Percentiles rank a stretch among this genome's conserved stretches.
Conservation (phyloP, 2,329 filamentous ascomycete species). For the Emergomyces orientalis region DNA sequence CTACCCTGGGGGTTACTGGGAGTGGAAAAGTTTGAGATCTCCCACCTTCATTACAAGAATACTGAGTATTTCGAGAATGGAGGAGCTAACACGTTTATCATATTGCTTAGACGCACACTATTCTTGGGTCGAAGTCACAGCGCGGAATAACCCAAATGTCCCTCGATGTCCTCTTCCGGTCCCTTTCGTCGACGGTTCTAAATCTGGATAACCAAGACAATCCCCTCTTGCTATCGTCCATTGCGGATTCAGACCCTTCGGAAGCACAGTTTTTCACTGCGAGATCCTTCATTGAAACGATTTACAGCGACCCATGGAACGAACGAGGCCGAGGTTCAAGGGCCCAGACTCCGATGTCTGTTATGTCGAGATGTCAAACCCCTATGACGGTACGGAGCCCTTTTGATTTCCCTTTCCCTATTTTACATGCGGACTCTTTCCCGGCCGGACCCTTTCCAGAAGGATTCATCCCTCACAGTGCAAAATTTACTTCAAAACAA, state of each 20-base stretch:
- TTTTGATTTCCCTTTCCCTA: conserved; percentile 22
- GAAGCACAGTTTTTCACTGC: conserved; percentile 71
- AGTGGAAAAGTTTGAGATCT: conserved; percentile 69
- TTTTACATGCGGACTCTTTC: conserved; percentile 15
- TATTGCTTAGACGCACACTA: conserved; percentile 73
- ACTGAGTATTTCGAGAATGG: not conserved
- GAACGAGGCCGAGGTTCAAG: conserved; percentile 53
- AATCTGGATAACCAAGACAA: conserved; percentile 46
- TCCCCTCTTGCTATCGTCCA: conserved; percentile 58
- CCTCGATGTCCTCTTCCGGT: conserved; percentile 81
- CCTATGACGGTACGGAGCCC: conserved; percentile 36
- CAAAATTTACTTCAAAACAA: conserved; percentile 11
- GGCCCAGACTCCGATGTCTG: conserved; percentile 60
- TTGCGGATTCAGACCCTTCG: conserved; percentile 67
- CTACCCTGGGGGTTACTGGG: conserved; percentile 86
- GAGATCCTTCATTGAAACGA: conserved; percentile 64
- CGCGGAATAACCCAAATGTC: conserved; percentile 86
- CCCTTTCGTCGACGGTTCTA: conserved; percentile 62
- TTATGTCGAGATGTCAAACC: conserved; percentile 42
- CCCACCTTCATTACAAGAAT: not conserved
- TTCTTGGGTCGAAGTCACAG: conserved; percentile 77
- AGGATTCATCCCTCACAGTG: conserved; percentile 10
- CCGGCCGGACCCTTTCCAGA: conserved; percentile 16
- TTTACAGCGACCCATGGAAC: conserved; percentile 57
- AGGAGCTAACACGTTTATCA: not conserved